These are phyloP conservation scores for Backusella tuberculispora DNA, from an alignment of 192 early-diverging fungal genomes.

Conservation along the genomic window DNA sequence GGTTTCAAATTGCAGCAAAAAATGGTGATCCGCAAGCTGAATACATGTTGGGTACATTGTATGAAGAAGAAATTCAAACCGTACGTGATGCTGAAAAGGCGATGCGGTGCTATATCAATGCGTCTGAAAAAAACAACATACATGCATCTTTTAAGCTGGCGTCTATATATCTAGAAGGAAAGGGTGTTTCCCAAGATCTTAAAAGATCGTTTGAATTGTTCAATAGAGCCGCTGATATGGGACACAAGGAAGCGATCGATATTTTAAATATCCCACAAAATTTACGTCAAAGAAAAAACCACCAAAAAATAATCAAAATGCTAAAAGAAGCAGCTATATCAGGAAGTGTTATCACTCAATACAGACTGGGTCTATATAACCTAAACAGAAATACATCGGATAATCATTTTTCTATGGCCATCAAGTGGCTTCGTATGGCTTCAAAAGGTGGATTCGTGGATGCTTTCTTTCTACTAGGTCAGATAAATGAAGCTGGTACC, in stretches of 20 bases:
- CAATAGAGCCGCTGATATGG: not conserved
- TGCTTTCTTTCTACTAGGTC: not conserved
- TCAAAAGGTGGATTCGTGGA: not conserved
- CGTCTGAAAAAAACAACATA: not conserved
- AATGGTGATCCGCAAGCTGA: not conserved
- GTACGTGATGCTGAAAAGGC: not conserved
- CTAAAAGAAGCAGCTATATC: not conserved
- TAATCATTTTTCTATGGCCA: not conserved
- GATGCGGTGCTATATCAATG: not conserved
- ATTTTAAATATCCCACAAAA: not conserved
- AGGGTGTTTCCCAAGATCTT: not conserved
- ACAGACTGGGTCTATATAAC: not conserved
- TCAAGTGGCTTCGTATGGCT: not conserved
- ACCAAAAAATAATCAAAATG: not conserved
- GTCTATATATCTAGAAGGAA: not conserved
- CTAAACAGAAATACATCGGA: not conserved
- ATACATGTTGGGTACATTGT: not conserved
- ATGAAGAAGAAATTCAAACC: not conserved
- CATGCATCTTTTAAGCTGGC: not conserved
- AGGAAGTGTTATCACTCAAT: not conserved
- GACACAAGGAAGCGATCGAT: not conserved
- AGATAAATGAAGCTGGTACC: not conserved
- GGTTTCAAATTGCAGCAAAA: not conserved
- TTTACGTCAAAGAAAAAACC: not conserved
- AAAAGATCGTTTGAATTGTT: not conserved